A percentile compares a stretch with the other conserved stretches of the same genome.
phyloP scores from a whole-genome alignment of 805 yeast genomes.

The Kurtzmaniella cleridarum region DNA sequence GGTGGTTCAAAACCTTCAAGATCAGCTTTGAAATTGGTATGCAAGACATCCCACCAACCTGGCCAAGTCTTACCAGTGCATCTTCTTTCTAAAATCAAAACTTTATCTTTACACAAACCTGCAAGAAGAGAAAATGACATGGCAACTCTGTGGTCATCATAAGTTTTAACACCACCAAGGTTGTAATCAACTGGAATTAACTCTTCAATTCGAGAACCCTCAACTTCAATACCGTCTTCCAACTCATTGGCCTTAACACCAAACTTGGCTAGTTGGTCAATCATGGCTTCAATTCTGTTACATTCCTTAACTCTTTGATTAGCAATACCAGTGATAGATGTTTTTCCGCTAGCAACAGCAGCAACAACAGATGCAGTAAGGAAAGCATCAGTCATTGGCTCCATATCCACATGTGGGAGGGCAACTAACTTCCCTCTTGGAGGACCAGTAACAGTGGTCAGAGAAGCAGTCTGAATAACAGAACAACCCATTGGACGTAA shows the following conservation, averaged over 20 bases:
- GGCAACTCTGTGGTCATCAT: conserved; percentile 97
- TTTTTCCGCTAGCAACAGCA: conserved; percentile 66
- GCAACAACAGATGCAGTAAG: conserved; percentile 96
- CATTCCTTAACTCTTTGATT: conserved; percentile 98
- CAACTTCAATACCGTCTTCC: conserved; percentile 87
- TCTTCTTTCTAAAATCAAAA: conserved; percentile 74
- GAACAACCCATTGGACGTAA: conserved; percentile 91
- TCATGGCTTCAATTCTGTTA: conserved; percentile 94
- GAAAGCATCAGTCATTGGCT: conserved; percentile 99
- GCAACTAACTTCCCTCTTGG: conserved; percentile 63
- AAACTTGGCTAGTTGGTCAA: conserved; percentile 77
- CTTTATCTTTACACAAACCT: conserved; percentile 59
- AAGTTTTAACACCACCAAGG: conserved; percentile 63
- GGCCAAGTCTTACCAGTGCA: conserved; percentile 99
- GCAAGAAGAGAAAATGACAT: conserved; percentile 93
- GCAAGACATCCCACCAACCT: conserved; percentile 97
- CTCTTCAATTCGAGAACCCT: conserved; percentile 48
- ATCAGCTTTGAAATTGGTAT: conserved; percentile 55
- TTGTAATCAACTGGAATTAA: conserved; percentile 49
- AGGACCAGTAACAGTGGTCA: conserved; percentile 93
- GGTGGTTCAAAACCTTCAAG: conserved; percentile 69
- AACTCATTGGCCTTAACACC: conserved; percentile 83
- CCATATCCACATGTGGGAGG: conserved; percentile 84
- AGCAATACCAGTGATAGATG: conserved; percentile 91
- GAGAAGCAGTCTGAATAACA: conserved; percentile 75